These are phyloP conservation scores for Ophiostoma angusticollis DNA, from an alignment of 2,329 filamentous ascomycete species.

Conservation along the genomic window DNA sequence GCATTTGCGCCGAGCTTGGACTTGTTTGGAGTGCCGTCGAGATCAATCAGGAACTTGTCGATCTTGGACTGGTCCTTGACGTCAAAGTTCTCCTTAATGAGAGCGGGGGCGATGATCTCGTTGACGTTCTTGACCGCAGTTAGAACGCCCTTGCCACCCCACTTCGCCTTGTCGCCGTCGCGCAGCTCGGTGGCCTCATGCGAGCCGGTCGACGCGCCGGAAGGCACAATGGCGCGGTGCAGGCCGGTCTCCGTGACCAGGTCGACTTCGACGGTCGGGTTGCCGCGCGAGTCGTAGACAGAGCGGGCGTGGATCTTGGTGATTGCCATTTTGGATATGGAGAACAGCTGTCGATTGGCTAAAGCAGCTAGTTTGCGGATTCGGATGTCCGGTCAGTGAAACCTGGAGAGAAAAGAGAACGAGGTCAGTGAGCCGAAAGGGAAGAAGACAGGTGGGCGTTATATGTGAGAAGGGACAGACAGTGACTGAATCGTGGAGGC, in stretches of 20 bases:
- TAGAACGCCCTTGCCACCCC: slow-evolving; percentile 75
- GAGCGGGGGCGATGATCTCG: slow-evolving; percentile 61
- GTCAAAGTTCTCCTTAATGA: slow-evolving; percentile 73
- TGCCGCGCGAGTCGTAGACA: slow-evolving; percentile 96
- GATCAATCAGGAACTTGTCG: slow-evolving; percentile 73
- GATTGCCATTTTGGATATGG: slow-evolving; percentile 61
- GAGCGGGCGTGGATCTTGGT: slow-evolving; percentile 83
- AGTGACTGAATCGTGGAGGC: not conserved
- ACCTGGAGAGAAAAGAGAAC: slow-evolving; percentile 1
- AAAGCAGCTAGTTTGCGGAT: not conserved
- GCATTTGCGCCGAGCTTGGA: slow-evolving; percentile 79
- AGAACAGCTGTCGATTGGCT: not conserved
- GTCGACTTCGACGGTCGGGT: slow-evolving; percentile 98
- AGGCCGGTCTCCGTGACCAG: slow-evolving; percentile 92
- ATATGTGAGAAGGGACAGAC: not conserved
- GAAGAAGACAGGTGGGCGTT: slow-evolving; percentile 1
- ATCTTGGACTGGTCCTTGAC: slow-evolving; percentile 76
- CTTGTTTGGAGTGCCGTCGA: slow-evolving; percentile 79
- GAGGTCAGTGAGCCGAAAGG: no score
- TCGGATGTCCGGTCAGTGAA: slow-evolving; percentile 7
- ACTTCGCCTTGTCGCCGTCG: slow-evolving; percentile 78
- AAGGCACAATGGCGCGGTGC: slow-evolving; percentile 94
- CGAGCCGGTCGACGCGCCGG: slow-evolving; percentile 86
- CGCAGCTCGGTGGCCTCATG: slow-evolving; percentile 87
- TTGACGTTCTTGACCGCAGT: slow-evolving; percentile 85